Percentiles rank a stretch among this genome's conserved stretches.
Conservation (phyloP, 768 basidiomycete genomes). For the Serpula lacrymans region DNA sequence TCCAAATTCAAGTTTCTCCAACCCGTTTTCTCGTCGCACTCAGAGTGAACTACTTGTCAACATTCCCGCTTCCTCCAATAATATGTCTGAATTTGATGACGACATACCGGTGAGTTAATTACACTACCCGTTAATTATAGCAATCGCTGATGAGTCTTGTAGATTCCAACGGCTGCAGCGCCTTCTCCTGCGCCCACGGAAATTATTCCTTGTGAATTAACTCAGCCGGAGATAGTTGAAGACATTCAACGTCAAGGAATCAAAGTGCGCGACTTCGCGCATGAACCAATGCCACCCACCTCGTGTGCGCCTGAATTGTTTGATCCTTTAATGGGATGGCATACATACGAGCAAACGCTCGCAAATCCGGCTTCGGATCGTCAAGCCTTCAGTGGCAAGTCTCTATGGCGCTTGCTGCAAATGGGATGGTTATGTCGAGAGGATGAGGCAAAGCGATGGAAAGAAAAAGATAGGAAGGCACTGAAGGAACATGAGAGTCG, state of each 20-base stretch:
- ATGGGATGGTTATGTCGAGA: slow-evolving; percentile 24
- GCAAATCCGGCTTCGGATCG: slow-evolving; percentile 16
- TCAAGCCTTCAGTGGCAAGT: slow-evolving; percentile 16
- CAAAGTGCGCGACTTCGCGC: slow-evolving; percentile 30
- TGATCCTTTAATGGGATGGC: slow-evolving; percentile 27
- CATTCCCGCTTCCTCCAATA: slow-evolving; percentile 10
- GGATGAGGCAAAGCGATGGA: slow-evolving; percentile 21
- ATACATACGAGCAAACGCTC: slow-evolving; percentile 25
- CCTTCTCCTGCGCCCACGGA: slow-evolving; percentile 31
- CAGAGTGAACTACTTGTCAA: slow-evolving; percentile 21
- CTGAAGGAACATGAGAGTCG: slow-evolving; percentile 22
- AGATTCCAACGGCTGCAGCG: slow-evolving; percentile 14
- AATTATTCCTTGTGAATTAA: slow-evolving; percentile 30
- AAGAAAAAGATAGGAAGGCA: slow-evolving; percentile 20
- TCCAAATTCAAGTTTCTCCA: slow-evolving; percentile 14
- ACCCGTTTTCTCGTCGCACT: slow-evolving; percentile 15
- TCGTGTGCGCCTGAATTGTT: slow-evolving; percentile 23
- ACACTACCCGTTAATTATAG: slow-evolving; percentile 7
- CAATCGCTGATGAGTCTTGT: background rate
- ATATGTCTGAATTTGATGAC: slow-evolving; percentile 9
- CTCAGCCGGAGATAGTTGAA: slow-evolving; percentile 29
- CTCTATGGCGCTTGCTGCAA: slow-evolving; percentile 26
- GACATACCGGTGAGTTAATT: slow-evolving; percentile 23
- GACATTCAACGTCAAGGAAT: slow-evolving; percentile 26
- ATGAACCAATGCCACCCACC: slow-evolving; percentile 16